A percentile compares a stretch with the other conserved stretches of the same genome.
Conservation (phyloP, 1,284 basidiomycete species). For the Jaminaea rosea region DNA sequence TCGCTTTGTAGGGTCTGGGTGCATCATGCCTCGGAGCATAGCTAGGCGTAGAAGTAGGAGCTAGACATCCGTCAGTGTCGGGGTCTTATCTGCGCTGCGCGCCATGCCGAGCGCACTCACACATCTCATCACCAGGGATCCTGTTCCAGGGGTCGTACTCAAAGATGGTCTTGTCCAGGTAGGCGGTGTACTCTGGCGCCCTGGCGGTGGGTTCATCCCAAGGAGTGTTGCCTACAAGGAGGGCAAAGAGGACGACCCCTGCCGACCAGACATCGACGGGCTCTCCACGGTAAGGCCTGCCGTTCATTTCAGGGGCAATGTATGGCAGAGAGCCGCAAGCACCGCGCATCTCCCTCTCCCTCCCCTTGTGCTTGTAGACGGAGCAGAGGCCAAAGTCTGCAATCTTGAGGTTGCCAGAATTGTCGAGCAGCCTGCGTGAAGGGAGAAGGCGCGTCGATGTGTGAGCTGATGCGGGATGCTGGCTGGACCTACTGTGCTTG, state of each 20-base stretch:
- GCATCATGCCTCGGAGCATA: constrained; percentile 31
- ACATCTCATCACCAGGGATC: constrained; percentile 56
- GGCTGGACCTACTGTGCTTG: constrained; percentile 51
- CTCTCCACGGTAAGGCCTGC: constrained; percentile 68
- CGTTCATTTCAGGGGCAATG: constrained; percentile 68
- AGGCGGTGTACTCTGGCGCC: constrained; percentile 71
- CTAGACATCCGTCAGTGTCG: constrained; percentile 3
- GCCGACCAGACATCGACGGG: constrained; percentile 89
- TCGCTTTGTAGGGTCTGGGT: constrained; percentile 29
- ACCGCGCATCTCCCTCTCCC: constrained; percentile 52
- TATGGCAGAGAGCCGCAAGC: constrained; percentile 87
- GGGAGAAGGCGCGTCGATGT: not conserved
- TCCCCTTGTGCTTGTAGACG: constrained; percentile 81
- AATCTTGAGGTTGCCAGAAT: constrained; percentile 61
- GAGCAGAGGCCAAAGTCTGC: constrained; percentile 91
- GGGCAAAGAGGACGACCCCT: constrained; percentile 88
- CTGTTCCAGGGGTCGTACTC: constrained; percentile 72
- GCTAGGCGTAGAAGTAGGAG: constrained; percentile 1
- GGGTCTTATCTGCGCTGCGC: too few species aligned
- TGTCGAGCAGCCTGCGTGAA: too few species aligned
- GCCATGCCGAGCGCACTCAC: too few species aligned
- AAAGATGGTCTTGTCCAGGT: constrained; percentile 62
- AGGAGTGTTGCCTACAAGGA: constrained; percentile 88
- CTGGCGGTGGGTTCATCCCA: constrained; percentile 85
- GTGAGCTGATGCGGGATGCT: not conserved